phyloP scores from a whole-genome alignment of 23 red algal genomes.

The Chondrus crispus region DNA sequence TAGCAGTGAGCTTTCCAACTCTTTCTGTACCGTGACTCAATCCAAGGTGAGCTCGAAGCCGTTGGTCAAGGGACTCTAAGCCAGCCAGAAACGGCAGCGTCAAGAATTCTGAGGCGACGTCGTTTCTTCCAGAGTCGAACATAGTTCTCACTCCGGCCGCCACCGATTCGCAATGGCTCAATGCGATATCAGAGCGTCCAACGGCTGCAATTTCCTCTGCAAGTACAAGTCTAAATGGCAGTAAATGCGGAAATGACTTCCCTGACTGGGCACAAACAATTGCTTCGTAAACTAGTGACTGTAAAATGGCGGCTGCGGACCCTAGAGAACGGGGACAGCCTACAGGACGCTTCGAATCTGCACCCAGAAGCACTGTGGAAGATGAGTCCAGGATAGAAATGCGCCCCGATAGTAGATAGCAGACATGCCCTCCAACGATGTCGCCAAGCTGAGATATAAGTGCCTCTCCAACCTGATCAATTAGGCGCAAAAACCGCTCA shows the following conservation, averaged over 20 bases:
- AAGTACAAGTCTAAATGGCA: conserved; percentile 43
- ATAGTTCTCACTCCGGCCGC: conserved; percentile 8
- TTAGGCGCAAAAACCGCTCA: conserved; percentile 7
- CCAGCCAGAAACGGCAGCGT: conserved; percentile 38
- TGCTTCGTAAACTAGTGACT: conserved; percentile 49
- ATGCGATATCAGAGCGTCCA: conserved; percentile 35
- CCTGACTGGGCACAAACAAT: conserved; percentile 3
- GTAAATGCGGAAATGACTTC: conserved; percentile 27
- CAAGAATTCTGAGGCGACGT: conserved; percentile 2
- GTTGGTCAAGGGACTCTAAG: conserved; percentile 46
- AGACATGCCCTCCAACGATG: conserved; percentile 31
- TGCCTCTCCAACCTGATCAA: conserved; percentile 44
- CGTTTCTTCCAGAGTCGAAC: conserved; percentile 31
- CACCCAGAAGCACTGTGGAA: conserved; percentile 7
- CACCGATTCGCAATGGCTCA: conserved; percentile 44
- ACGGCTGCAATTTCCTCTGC: conserved; percentile 27
- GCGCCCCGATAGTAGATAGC: conserved; percentile 51
- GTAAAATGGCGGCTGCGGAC: conserved; percentile 28
- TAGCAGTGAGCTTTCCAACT: not conserved
- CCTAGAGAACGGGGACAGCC: conserved; percentile 42
- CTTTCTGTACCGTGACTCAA: not conserved
- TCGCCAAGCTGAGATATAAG: conserved; percentile 6
- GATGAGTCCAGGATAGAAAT: conserved; percentile 1
- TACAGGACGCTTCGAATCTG: not conserved
- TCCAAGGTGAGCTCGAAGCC: conserved; percentile 10